phyloP scores from a whole-genome alignment of 805 yeast genomes.

The Saccharomycopsis malanga region DNA sequence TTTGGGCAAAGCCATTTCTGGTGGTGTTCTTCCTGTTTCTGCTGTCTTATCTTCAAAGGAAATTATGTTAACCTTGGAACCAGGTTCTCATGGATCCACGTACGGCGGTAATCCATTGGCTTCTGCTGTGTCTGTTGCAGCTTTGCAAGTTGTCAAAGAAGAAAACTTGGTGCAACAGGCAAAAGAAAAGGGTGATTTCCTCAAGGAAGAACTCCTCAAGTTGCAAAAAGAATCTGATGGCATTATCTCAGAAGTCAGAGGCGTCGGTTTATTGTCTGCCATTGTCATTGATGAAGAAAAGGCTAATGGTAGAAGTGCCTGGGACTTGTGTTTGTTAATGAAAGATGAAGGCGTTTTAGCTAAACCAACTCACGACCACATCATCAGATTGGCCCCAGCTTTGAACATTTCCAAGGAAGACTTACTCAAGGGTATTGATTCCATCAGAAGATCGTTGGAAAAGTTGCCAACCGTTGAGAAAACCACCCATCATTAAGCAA shows the following conservation, averaged over 20 bases:
- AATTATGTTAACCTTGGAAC: conserved; percentile 81
- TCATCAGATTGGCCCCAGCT: conserved; percentile 95
- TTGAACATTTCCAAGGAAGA: conserved; percentile 86
- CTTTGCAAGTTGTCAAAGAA: conserved; percentile 81
- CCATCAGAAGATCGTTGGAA: conserved; percentile 54
- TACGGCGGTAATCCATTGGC: conserved; percentile 97
- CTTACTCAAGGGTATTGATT: conserved; percentile 68
- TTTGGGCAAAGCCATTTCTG: conserved; percentile 91
- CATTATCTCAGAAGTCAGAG: conserved; percentile 60
- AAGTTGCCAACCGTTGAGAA: conserved; percentile 48
- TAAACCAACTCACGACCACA: conserved; percentile 94
- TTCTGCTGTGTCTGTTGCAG: conserved; percentile 88
- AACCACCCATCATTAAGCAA: conserved; percentile 36
- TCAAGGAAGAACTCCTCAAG: conserved; percentile 51
- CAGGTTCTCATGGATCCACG: conserved; percentile 97
- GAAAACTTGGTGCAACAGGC: conserved; percentile 83
- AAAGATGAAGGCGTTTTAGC: conserved; percentile 85
- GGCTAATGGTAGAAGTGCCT: conserved; percentile 85
- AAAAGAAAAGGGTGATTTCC: conserved; percentile 56
- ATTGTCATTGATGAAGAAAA: conserved; percentile 81
- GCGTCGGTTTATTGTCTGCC: conserved; percentile 82
- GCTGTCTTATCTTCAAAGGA: conserved; percentile 87
- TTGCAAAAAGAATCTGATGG: conserved; percentile 48
- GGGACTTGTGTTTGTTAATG: conserved; percentile 92
- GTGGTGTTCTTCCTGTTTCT: conserved; percentile 90